These are phyloP conservation scores for Penicillium cosmopolitanum DNA, from an alignment of 495 filamentous ascomycete species.

Conservation along the genomic window DNA sequence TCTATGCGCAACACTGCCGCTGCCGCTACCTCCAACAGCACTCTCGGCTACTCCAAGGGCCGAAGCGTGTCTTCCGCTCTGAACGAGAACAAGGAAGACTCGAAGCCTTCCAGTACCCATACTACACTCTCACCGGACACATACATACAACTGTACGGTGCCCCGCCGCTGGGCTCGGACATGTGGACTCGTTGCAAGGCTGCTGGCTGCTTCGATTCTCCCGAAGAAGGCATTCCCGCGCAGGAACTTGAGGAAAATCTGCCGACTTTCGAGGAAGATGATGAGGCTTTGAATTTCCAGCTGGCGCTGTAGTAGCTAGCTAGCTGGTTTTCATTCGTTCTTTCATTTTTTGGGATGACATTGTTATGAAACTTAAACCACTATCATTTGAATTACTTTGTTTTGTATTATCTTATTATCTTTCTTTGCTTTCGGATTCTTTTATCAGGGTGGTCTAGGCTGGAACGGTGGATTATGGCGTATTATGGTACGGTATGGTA, in stretches of 20 bases:
- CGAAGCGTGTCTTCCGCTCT: slow-evolving; percentile 60
- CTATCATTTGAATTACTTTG: slow-evolving; percentile 8
- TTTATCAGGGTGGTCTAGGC: not conserved
- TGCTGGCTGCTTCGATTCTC: slow-evolving; percentile 42
- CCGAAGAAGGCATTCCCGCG: slow-evolving; percentile 20
- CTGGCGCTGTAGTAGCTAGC: slow-evolving; percentile 38
- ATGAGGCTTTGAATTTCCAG: slow-evolving; percentile 48
- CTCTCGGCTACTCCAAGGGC: slow-evolving; percentile 80
- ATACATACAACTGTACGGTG: slow-evolving; percentile 49
- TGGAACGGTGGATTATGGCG: slow-evolving; percentile 21
- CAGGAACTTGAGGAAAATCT: slow-evolving; percentile 33
- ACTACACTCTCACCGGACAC: slow-evolving; percentile 43
- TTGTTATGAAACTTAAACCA: slow-evolving; percentile 6
- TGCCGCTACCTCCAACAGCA: slow-evolving; percentile 68
- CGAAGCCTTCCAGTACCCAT: slow-evolving; percentile 25
- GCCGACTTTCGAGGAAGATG: slow-evolving; percentile 45
- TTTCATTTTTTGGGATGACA: not conserved
- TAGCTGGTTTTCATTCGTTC: not conserved
- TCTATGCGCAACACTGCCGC: slow-evolving; percentile 64
- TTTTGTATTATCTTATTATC: slow-evolving; percentile 18
- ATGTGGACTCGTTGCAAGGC: slow-evolving; percentile 46
- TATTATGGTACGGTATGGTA: slow-evolving; percentile 20
- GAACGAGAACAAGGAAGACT: slow-evolving; percentile 31
- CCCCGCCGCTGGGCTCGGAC: slow-evolving; percentile 44
- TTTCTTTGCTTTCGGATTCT: slow-evolving; percentile 6